Percentiles rank a stretch among this genome's conserved stretches.
These are phyloP conservation scores for Auriscalpium orientale DNA, from an alignment of 768 basidiomycete species.

Conservation along the genomic window DNA sequence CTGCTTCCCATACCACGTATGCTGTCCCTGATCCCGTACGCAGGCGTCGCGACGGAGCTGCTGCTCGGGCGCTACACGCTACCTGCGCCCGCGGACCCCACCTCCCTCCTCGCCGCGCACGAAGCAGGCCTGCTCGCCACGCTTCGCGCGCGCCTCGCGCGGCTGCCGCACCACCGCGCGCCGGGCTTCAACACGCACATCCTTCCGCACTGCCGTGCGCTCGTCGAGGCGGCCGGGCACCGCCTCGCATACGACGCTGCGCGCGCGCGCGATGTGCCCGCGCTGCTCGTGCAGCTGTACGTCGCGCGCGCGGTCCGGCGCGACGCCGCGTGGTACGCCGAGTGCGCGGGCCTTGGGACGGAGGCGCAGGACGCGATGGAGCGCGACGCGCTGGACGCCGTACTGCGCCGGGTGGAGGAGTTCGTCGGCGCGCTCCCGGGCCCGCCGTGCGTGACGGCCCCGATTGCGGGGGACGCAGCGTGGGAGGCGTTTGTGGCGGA, in stretches of 20 bases:
- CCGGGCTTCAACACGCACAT: slow-evolving; percentile 28
- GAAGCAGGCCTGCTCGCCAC: slow-evolving; percentile 26
- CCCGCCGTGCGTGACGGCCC: neutral
- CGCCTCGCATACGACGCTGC: slow-evolving; percentile 52
- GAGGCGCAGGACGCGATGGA: neutral
- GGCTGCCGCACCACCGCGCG: neutral
- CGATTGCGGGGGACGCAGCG: neutral
- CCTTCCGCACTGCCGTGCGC: slow-evolving; percentile 44
- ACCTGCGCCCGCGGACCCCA: slow-evolving; percentile 34
- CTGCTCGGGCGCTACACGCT: slow-evolving; percentile 46
- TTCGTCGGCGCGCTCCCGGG: neutral
- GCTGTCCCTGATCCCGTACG: too few relatives aligned
- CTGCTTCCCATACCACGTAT: neutral
- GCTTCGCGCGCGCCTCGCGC: slow-evolving; percentile 6
- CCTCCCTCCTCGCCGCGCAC: slow-evolving; percentile 47
- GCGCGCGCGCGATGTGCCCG: slow-evolving; percentile 33
- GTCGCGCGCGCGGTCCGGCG: slow-evolving; percentile 37
- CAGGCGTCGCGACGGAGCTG: slow-evolving; percentile 50
- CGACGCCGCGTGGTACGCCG: slow-evolving; percentile 2
- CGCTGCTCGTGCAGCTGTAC: slow-evolving; percentile 46
- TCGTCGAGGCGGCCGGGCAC: slow-evolving; percentile 53
- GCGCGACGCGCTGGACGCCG: neutral
- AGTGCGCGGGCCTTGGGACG: neutral
- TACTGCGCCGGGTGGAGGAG: neutral
- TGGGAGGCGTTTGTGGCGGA: neutral